phyloP scores from a whole-genome alignment of 2,329 filamentous ascomycete genomes.

The Alternaria sp. region DNA sequence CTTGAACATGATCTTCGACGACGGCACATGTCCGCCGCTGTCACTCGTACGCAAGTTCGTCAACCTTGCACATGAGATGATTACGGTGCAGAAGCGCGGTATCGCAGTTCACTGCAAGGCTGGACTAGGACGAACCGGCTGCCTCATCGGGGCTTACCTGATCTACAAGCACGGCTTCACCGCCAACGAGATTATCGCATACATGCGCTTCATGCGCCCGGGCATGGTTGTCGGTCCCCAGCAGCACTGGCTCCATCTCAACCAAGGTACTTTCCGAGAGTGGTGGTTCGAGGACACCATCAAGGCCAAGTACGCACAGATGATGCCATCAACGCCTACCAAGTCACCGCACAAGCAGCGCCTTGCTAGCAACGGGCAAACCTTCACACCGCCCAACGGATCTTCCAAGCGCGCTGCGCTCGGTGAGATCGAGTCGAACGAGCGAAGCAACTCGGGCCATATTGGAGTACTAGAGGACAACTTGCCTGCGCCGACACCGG shows the following conservation, averaged over 20 bases:
- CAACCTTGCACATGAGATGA: conserved; percentile 91
- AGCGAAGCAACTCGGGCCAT: conserved; percentile 57
- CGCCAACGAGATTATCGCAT: conserved; percentile 95
- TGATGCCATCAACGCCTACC: conserved; percentile 65
- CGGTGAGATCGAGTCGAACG: conserved; percentile 91
- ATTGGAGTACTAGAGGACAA: conserved; percentile 84
- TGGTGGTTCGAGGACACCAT: conserved; percentile 88
- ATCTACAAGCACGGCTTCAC: conserved; percentile 98
- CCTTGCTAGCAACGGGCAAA: conserved; percentile 70
- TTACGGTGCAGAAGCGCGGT: conserved; percentile 86
- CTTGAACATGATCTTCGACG: conserved; percentile 99
- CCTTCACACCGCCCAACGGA: conserved; percentile 84
- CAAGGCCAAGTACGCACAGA: conserved; percentile 79
- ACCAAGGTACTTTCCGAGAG: conserved; percentile 96
- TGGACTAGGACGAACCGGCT: conserved; percentile 92
- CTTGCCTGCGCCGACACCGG: conserved; percentile 91
- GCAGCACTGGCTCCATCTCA: conserved; percentile 98
- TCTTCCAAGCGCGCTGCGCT: conserved; percentile 81
- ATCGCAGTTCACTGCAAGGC: conserved; percentile 99
- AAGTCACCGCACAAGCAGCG: conserved; percentile 59
- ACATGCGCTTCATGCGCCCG: conserved; percentile 98
- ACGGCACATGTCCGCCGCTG: conserved; percentile 92
- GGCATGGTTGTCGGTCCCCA: conserved; percentile 99
- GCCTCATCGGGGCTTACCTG: conserved; percentile 94
- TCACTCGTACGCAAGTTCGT: conserved; percentile 94